Percentiles rank a stretch among this genome's conserved stretches.
phyloP scores from a whole-genome alignment of 768 basidiomycete species.

The Boletus vinaceobasis region DNA sequence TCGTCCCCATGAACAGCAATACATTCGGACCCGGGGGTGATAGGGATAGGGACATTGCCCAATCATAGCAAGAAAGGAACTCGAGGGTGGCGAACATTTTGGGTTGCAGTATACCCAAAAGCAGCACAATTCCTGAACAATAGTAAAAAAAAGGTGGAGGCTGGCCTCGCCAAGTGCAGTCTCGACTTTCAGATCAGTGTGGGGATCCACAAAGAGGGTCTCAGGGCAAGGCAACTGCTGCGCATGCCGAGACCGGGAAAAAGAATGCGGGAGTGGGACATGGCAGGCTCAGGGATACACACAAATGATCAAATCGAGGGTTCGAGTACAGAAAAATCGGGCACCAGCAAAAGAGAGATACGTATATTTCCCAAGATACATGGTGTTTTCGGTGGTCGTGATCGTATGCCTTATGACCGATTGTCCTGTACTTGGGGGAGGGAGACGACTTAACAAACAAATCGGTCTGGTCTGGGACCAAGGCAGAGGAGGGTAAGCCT shows the following conservation, averaged over 20 bases:
- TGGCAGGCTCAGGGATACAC: not conserved
- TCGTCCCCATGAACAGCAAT: not conserved
- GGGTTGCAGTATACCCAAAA: too few species aligned
- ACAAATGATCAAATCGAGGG: not conserved
- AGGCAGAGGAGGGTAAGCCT: too few species aligned
- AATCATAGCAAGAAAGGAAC: too few species aligned
- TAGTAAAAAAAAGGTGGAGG: too few species aligned
- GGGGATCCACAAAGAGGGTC: not conserved
- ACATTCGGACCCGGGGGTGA: not conserved
- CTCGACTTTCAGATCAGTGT: too few species aligned
- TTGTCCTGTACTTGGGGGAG: not conserved
- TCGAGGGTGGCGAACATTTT: too few species aligned
- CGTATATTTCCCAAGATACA: not conserved
- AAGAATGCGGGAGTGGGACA: not conserved
- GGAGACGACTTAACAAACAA: not conserved
- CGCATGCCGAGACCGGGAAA: not conserved
- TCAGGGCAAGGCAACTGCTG: not conserved
- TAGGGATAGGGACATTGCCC: not conserved
- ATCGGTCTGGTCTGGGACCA: too few species aligned
- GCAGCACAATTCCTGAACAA: too few species aligned
- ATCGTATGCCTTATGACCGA: not conserved
- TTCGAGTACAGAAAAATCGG: not conserved
- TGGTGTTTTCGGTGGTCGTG: not conserved
- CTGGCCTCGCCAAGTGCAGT: too few species aligned
- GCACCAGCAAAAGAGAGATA: not conserved